Evolutionary conservation across 1,284 basidiomycete species (phyloP), one percentile per base, ranked within the genome.

Genomic region (Leccinum discolor): DNA sequence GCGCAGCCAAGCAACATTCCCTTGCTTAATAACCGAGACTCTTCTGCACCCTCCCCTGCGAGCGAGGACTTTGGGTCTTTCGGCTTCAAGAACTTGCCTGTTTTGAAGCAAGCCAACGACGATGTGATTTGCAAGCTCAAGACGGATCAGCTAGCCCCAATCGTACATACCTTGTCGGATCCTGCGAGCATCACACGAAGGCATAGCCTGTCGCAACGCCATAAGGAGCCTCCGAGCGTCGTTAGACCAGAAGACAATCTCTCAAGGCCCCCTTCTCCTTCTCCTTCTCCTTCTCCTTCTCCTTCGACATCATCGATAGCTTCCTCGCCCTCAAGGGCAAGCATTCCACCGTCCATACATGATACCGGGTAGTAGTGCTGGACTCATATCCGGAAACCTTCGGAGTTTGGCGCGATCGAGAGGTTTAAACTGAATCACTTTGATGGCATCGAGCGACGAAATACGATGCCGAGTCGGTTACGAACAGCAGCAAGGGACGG

Each of bases 41-140:
- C 42, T 44, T 44, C 78, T 6, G 52, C 52, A 8, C 79, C 79
- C 23, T 78, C 80, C 57, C 84, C 83, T 26, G 84, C 88, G 38
- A 83, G 85, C 14, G 95, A 97, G 71, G 97, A 99, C 73, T 99
- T 99, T 80, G 98, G 98, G 35, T 91, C 95, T 0, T 99, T 99
- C 82, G 95, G 91, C 78, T 99, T 96, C 87, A 99, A 99, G 84
- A 99, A 99, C 74, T 78, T 99, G 59, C 95, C 96, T 0, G 89
- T 99, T 10, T 83, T 99, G 76, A 99, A 99, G 81, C 96, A 99
- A 79, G 96, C 95, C 23, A 99, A 99, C 77, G 98, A 99, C 79
- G 96, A 99, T 76, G 91, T 99, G 70, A 98, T 99, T 73, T 89
- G 95, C 65, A 97, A 98, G 80, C 86, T 99, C 76, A 91, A 90